Conservation (phyloP, 345 rosid genomes). For the Cardamine occulta region DNA sequence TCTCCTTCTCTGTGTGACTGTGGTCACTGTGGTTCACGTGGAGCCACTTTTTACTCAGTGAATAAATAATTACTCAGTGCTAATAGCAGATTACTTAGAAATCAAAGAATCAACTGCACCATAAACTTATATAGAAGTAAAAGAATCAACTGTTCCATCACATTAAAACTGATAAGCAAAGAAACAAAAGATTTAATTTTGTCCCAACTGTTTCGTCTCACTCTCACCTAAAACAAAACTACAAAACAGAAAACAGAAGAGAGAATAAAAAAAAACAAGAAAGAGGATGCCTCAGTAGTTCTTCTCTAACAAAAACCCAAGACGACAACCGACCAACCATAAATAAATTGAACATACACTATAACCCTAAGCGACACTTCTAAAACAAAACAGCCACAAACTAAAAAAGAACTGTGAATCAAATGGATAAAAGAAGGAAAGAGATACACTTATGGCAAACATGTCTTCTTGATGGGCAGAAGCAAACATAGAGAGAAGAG, state of each 20-base stretch:
- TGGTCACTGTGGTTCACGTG: too few species aligned
- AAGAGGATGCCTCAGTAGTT: constrained; percentile 30
- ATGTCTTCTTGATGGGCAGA: constrained; percentile 42
- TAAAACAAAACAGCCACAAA: constrained; percentile 19
- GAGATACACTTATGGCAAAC: constrained; percentile 39
- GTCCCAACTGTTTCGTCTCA: constrained; percentile 43
- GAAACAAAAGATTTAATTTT: constrained; percentile 18
- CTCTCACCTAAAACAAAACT: constrained; percentile 44
- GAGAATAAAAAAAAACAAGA: background rate
- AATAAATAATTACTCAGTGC: background rate
- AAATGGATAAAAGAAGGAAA: background rate
- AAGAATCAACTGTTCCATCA: constrained; percentile 58
- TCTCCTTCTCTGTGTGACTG: background rate
- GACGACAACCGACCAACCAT: constrained; percentile 27
- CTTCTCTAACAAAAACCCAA: constrained; percentile 39
- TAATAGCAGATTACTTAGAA: too few species aligned
- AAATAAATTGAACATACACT: constrained; percentile 32
- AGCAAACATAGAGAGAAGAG: constrained; percentile 35
- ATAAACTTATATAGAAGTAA: constrained; percentile 30
- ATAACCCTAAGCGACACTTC: constrained; percentile 29
- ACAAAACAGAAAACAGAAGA: constrained; percentile 34
- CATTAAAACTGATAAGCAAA: constrained; percentile 37
- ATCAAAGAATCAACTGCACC: too few species aligned
- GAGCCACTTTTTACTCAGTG: background rate
- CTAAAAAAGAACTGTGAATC: constrained; percentile 25